Evolutionary conservation across 768 basidiomycete genomes (phyloP).

Genomic region (Termitomyces sp.): DNA sequence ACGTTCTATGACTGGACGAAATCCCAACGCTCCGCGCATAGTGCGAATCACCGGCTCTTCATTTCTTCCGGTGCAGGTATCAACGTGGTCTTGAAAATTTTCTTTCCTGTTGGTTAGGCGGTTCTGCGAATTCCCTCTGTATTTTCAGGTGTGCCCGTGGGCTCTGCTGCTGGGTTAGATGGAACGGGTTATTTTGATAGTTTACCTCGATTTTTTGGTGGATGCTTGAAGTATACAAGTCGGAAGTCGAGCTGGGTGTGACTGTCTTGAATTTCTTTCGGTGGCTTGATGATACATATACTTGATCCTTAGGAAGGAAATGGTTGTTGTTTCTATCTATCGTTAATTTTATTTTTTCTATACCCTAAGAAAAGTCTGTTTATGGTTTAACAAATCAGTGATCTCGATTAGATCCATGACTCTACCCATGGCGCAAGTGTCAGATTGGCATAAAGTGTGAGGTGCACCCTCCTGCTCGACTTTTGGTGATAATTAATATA

Average conservation of each 20-base stretch:
- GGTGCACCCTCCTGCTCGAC: slow-evolving; percentile 7
- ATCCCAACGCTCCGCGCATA: slow-evolving; percentile 4
- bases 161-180: slow-evolving; percentile 14
- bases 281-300: slow-evolving; percentile 10
- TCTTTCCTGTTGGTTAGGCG: slow-evolving; percentile 2
- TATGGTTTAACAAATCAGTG: not conserved
- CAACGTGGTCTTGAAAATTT: not conserved
- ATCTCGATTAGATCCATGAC: too few relatives aligned
- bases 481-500: not conserved
- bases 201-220: slow-evolving; percentile 14
- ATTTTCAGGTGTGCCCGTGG: slow-evolving; percentile 6
- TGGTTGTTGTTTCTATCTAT: slow-evolving; percentile 10
- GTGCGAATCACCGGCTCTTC: slow-evolving; percentile 15
- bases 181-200: slow-evolving; percentile 1
- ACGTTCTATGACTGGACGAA: slow-evolving; percentile 13
- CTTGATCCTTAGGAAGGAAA: not conserved
- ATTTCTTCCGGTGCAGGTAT: slow-evolving; percentile 14
- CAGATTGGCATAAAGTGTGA: slow-evolving; percentile 54
- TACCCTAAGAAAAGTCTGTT: too few relatives aligned
- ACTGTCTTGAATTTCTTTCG: slow-evolving; percentile 6
- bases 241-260: slow-evolving; percentile 16
- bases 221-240: slow-evolving; percentile 15
- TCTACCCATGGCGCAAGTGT: slow-evolving; percentile 9
- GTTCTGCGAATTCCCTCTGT: slow-evolving; percentile 15
- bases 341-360: slow-evolving; percentile 9